phyloP scores from a whole-genome alignment of 177 flowering plant species.

The Telopea speciosissima region DNA sequence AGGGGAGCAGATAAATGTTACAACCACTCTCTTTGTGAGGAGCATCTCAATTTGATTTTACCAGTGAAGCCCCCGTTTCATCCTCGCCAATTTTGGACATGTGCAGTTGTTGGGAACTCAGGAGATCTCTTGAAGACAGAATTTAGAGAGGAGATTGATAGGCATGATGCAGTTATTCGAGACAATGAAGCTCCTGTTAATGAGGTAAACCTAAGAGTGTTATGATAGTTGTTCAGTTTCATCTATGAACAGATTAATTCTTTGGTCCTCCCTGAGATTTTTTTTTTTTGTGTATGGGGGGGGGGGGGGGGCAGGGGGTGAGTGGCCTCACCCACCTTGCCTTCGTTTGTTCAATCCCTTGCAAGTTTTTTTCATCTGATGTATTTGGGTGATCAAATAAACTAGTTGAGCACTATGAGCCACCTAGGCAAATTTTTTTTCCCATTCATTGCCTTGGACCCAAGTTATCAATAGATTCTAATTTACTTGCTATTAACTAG shows the following conservation, averaged over 20 bases:
- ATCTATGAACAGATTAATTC: background rate
- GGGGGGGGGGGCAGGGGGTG: too few species aligned
- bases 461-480: background rate
- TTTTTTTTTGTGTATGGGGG: too few species aligned
- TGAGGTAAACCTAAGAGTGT: conserved; percentile 36
- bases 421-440: background rate
- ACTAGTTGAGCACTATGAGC: background rate
- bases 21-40: conserved; percentile 87
- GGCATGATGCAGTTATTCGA: conserved; percentile 91
- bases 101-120: conserved; percentile 99
- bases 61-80: conserved; percentile 94
- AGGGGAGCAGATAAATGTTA: conserved; percentile 86
- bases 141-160: conserved; percentile 90
- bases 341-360: too few species aligned
- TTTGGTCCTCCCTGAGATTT: too few species aligned
- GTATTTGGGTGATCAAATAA: too few species aligned
- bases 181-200: conserved; percentile 99
- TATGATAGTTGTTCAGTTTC: conserved; percentile 7
- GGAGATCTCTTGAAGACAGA: conserved; percentile 91
- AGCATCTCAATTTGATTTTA: conserved; percentile 72
- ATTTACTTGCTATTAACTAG: background rate
- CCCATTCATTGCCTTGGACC: background rate
- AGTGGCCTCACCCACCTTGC: too few species aligned
- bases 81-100: conserved; percentile 77
- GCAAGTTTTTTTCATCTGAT: too few species aligned